These are phyloP conservation scores for Stephanocyclus meneghinianus DNA, from an alignment of 352 stramenopile genomes.

Conservation along the genomic window DNA sequence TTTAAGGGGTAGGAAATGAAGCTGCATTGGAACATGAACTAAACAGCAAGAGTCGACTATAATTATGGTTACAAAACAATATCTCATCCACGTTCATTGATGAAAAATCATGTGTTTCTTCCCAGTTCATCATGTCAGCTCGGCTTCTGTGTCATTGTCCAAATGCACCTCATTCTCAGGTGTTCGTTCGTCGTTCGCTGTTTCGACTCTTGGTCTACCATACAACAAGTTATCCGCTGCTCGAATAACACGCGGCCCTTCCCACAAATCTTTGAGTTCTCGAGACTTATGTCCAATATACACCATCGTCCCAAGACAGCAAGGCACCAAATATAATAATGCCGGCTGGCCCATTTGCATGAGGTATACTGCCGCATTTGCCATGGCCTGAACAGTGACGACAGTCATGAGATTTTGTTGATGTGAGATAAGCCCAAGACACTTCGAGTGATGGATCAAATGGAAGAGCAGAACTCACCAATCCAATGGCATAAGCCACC, in stretches of 20 bases:
- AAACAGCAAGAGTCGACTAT: no score
- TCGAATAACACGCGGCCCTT: conserved; percentile 79
- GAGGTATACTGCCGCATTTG: conserved; percentile 90
- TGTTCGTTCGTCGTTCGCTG: conserved; percentile 29
- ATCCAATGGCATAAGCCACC: conserved; percentile 91
- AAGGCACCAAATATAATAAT: conserved; percentile 94
- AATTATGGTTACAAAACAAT: no score
- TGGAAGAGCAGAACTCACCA: conserved; percentile 59
- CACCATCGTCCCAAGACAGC: conserved; percentile 86
- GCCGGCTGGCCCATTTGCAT: conserved; percentile 92
- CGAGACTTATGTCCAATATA: conserved; percentile 84
- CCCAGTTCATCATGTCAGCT: neutral
- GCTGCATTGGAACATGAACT: no score
- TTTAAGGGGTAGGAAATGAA: no score
- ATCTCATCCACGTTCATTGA: no score
- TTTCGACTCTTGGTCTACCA: conserved; percentile 37
- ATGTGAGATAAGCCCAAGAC: no score
- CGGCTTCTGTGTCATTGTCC: neutral
- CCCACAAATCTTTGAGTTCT: conserved; percentile 88
- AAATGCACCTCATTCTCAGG: conserved; percentile 6
- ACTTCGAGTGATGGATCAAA: no score
- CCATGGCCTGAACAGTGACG: conserved; percentile 63
- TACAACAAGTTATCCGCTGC: conserved; percentile 53
- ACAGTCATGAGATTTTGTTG: no score
- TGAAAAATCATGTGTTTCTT: no score